Conservation (phyloP, 768 basidiomycete species). For the Boletus tylopilopsis region DNA sequence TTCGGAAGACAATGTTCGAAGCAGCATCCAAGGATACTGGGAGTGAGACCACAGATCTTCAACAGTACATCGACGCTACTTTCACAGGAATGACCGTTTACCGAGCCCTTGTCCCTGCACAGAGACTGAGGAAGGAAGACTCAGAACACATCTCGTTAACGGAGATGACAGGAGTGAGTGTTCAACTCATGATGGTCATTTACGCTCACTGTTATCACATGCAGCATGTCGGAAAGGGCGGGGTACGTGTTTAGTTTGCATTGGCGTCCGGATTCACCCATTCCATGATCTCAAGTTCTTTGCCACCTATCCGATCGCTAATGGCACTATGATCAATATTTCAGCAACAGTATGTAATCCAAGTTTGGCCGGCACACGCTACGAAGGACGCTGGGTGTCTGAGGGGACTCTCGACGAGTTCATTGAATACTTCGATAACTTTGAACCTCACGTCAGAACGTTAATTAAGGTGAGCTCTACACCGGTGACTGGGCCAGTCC, state of each 20-base stretch:
- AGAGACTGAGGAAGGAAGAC: constrained; percentile 23
- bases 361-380: constrained; percentile 26
- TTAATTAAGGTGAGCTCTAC: constrained; percentile 27
- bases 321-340: constrained; percentile 36
- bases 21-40: neutral
- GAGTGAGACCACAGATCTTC: neutral
- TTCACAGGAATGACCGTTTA: constrained; percentile 44
- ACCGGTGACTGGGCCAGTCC: neutral
- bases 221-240: constrained; percentile 12
- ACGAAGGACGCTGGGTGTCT: constrained; percentile 32
- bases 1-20: constrained; percentile 26
- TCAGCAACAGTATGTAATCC: constrained; percentile 30
- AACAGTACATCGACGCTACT: constrained; percentile 23
- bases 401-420: constrained; percentile 35
- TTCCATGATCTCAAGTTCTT: constrained; percentile 30
- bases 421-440: constrained; percentile 25
- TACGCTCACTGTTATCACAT: constrained; percentile 10
- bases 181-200: neutral
- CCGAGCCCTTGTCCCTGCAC: constrained; percentile 34
- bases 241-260: neutral
- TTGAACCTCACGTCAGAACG: constrained; percentile 35
- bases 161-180: constrained; percentile 20
- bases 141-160: constrained; percentile 25
- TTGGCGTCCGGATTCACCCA: neutral
- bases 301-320: constrained; percentile 38